Conservation (phyloP, 1,284 basidiomycete species). For the Ustilago hordei region DNA sequence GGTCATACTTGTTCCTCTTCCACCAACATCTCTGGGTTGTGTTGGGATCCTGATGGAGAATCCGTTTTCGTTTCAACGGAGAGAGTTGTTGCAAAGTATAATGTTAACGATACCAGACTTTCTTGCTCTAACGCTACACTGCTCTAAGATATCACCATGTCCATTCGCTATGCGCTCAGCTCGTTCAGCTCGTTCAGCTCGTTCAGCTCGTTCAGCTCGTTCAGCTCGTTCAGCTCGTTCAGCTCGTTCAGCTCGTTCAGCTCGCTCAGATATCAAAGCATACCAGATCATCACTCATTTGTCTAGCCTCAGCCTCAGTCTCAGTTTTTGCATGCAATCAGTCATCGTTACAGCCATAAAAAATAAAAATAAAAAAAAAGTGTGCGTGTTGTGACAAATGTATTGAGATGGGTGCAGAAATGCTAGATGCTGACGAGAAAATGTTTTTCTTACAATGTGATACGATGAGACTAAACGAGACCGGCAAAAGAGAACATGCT, state of each 20-base stretch:
- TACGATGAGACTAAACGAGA: neutral
- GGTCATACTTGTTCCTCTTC: conserved; percentile 8
- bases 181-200: neutral
- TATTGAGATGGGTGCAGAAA: neutral
- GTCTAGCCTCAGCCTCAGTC: neutral
- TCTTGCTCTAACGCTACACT: conserved; percentile 13
- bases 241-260: neutral
- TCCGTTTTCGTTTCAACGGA: conserved; percentile 49
- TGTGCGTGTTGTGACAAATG: conserved; percentile 4
- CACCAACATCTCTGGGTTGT: conserved; percentile 49
- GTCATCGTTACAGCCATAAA: neutral
- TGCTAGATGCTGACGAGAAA: neutral
- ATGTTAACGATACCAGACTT: conserved; percentile 23
- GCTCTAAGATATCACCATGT: conserved; percentile 5
- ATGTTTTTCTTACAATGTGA: conserved; percentile 1
- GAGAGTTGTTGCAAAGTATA: conserved; percentile 42
- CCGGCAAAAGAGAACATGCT: conserved; percentile 13
- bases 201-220: neutral
- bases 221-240: neutral
- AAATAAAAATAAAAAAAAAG: neutral
- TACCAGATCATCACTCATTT: neutral
- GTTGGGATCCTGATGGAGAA: conserved; percentile 56
- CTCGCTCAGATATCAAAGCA: neutral
- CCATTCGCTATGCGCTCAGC: too few species aligned
- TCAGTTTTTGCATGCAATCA: neutral